Conservation (phyloP, 192 early-diverging fungal genomes). For the Mortierella alpina region DNA sequence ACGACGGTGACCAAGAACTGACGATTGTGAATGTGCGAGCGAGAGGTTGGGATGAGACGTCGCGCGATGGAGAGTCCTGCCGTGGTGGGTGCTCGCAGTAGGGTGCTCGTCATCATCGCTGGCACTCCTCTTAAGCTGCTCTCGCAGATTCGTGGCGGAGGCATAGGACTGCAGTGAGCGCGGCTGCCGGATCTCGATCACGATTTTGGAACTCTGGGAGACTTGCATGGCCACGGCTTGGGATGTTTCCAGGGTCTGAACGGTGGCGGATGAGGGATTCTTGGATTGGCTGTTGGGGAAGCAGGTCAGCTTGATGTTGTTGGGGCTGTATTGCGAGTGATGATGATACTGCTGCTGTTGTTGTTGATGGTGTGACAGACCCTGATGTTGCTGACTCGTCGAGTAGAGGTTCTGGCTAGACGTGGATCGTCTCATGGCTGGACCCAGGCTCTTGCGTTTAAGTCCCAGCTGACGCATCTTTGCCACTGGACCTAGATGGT, state of each 20-base stretch:
- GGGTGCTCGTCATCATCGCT: background rate
- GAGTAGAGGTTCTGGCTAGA: slow-evolving; percentile 39
- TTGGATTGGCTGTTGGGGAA: slow-evolving; percentile 16
- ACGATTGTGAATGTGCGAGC: background rate
- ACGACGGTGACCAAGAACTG: slow-evolving; percentile 20
- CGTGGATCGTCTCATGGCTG: slow-evolving; percentile 22
- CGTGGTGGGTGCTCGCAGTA: background rate
- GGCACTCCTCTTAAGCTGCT: background rate
- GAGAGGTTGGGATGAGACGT: slow-evolving; percentile 5
- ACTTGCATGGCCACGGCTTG: slow-evolving; percentile 25
- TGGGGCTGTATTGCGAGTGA: background rate
- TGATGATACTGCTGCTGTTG: slow-evolving; percentile 8
- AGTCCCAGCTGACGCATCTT: slow-evolving; percentile 28
- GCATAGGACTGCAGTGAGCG: slow-evolving; percentile 19
- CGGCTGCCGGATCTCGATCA: slow-evolving; percentile 44
- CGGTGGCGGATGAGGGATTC: background rate
- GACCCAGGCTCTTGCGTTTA: slow-evolving; percentile 38
- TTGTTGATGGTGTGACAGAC: slow-evolving; percentile 7
- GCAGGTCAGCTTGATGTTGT: slow-evolving; percentile 38
- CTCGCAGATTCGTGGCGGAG: background rate
- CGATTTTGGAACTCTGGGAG: slow-evolving; percentile 28
- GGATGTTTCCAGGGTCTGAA: slow-evolving; percentile 10
- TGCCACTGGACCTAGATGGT: slow-evolving; percentile 21
- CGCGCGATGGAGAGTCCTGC: background rate
- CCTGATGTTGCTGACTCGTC: slow-evolving; percentile 8